phyloP scores from a whole-genome alignment of 2,329 filamentous ascomycete genomes.

The Amylocarpus encephaloides region DNA sequence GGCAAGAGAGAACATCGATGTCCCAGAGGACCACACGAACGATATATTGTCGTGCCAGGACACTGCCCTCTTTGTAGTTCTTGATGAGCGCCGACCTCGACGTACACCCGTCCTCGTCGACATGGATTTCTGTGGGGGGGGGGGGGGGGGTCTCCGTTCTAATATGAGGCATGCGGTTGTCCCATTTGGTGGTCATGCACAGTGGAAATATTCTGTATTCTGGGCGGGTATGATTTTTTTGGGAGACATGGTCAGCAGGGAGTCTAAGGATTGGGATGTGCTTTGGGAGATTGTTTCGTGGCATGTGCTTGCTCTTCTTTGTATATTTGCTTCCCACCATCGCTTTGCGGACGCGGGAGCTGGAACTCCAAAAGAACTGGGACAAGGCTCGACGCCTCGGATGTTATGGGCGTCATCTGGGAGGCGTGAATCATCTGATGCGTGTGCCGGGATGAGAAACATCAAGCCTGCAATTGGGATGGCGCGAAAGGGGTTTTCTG shows the following conservation, averaged over 20 bases:
- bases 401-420: constrained; percentile 8
- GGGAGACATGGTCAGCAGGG: constrained; percentile 16
- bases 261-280: constrained; percentile 13
- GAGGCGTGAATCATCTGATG: constrained; percentile 1
- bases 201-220: background rate
- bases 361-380: constrained; percentile 11
- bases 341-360: constrained; percentile 7
- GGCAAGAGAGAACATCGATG: constrained; percentile 56
- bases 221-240: background rate
- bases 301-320: constrained; percentile 8
- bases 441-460: background rate
- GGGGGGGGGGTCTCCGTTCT: too few relatives aligned
- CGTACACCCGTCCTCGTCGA: background rate
- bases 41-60: constrained; percentile 64
- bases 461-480: constrained; percentile 7
- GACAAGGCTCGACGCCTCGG: constrained; percentile 5
- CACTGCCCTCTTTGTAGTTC: constrained; percentile 48
- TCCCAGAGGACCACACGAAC: constrained; percentile 60
- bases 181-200: background rate
- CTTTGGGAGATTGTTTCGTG: background rate
- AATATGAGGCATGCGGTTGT: background rate
- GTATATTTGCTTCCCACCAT: constrained; percentile 7
- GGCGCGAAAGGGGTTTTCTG: background rate
- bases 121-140: background rate
- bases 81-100: constrained; percentile 5